Conservation (phyloP, 306 rosid species). For the Myrica gale region DNA sequence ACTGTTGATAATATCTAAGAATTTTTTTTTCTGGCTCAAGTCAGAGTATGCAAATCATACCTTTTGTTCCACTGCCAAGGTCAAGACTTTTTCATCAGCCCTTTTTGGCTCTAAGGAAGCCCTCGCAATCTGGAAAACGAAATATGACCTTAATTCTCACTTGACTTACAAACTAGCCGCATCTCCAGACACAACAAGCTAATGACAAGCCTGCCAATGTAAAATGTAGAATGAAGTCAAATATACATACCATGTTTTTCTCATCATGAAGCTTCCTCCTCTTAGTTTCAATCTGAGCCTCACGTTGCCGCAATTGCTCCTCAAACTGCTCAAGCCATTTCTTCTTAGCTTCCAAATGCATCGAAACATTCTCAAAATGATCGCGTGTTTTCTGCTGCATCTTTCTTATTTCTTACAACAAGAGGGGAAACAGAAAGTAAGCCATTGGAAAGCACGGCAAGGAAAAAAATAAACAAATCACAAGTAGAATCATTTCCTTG, state of each 20-base stretch:
- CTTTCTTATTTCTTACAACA: conserved; percentile 43
- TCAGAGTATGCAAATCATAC: conserved; percentile 24
- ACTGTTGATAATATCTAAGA: not conserved
- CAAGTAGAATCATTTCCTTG: conserved; percentile 3
- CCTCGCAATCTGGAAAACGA: conserved; percentile 52
- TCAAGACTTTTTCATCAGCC: conserved; percentile 59
- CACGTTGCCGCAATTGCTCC: conserved; percentile 46
- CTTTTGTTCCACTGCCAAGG: conserved; percentile 62
- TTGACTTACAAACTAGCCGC: not conserved
- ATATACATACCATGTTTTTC: conserved; percentile 7
- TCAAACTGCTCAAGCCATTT: conserved; percentile 49
- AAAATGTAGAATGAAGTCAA: no score
- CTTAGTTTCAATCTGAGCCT: conserved; percentile 48
- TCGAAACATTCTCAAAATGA: conserved; percentile 28
- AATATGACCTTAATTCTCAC: no score
- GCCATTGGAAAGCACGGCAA: conserved; percentile 12
- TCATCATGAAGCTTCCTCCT: conserved; percentile 42
- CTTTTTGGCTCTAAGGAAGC: conserved; percentile 65
- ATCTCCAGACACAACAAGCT: not conserved
- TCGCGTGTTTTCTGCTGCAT: conserved; percentile 38
- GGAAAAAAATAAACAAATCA: conserved; percentile 11
- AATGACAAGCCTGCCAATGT: no score
- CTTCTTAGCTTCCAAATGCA: conserved; percentile 43
- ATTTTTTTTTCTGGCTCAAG: not conserved
- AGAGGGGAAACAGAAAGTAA: conserved; percentile 21